phyloP scores from a whole-genome alignment of 2,329 filamentous ascomycete genomes.

The Sporothrix euskadiensis region DNA sequence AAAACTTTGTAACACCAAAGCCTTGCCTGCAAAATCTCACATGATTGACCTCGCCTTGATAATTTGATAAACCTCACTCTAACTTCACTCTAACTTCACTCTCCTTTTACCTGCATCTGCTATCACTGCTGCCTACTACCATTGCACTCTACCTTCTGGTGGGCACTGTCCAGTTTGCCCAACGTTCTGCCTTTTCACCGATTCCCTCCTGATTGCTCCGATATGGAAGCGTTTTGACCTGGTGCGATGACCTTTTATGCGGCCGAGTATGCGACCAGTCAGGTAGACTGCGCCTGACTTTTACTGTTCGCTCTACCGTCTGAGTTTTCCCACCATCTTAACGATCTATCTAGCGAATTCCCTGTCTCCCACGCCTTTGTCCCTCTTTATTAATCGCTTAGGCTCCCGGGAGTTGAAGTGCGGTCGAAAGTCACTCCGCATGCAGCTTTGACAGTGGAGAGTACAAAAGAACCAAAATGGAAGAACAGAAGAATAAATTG shows the following conservation, averaged over 20 bases:
- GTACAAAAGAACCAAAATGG: not conserved
- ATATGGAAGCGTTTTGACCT: not conserved
- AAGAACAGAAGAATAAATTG: not conserved
- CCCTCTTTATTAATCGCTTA: not conserved
- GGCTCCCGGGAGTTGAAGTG: not conserved
- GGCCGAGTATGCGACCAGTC: constrained; percentile 30
- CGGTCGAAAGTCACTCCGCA: constrained; percentile 7
- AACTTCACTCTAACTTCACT: not conserved
- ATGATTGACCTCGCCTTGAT: not conserved
- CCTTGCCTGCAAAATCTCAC: not conserved
- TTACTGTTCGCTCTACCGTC: not conserved
- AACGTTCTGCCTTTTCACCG: constrained; percentile 26
- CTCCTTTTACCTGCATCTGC: not conserved
- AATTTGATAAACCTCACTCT: not conserved
- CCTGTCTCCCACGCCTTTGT: not conserved
- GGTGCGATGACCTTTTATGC: constrained; percentile 17
- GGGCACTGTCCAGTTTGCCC: constrained; percentile 21
- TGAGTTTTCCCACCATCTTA: not conserved
- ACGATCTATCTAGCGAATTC: not conserved
- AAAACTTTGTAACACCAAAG: constrained; percentile 3
- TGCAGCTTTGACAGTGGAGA: not conserved
- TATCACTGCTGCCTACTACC: constrained; percentile 3
- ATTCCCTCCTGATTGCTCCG: constrained; percentile 15
- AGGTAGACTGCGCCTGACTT: constrained; percentile 27
- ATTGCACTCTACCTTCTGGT: not conserved